Base-by-base conservation (phyloP, 495 filamentous ascomycete genomes). In the Chaetomium cochliodes region DNA sequence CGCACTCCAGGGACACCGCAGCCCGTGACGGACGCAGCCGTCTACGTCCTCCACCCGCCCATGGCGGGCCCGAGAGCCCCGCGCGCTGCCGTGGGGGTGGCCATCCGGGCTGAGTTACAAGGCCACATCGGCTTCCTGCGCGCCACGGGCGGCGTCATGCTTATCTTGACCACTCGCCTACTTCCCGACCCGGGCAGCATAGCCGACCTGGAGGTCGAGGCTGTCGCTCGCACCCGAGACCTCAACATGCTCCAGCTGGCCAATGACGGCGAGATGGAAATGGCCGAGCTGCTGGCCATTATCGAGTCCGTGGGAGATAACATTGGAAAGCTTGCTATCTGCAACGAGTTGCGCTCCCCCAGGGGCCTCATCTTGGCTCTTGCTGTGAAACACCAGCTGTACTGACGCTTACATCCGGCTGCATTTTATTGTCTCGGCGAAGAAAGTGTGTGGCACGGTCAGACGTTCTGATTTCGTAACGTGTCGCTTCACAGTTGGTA, bases 201-300 rank as follows among this genome's bases (percentile, higher is more conserved):
- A n/a, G 13, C 23, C 4, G 52, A 55, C 18, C 12, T 16, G 3
- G 26, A n/a, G 52, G 15, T 55, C 22, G 52, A 55, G 52, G 30
- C 52, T 7, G 15, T 15, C 3, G 52, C 52, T 2, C 52, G 52
- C 16, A 18, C 23, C 9, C 23, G 52, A 3, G 52, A 55, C 11
- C 52, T 55, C 22, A 16, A 13, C 13, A 23, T 55, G 26, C 52
- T 55, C 13, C 52, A 55, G 52, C 52, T 55, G 52, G 26, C 52
- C 26, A 37, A 55, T 20, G 52, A 13, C 1, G 5, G 52, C 22
- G 22, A 55, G 8, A 15, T 26, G 13, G 52, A 55, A n/a, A 37
- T 20, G 26, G 13, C 26, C 16, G 52, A 55, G 52, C 22, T 55
- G 26, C 20, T 33, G 2, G 26, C 30, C 5, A 16, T 55, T 3